These are phyloP conservation scores for Zangia roseola DNA, from an alignment of 768 basidiomycete species.

Conservation along the genomic window DNA sequence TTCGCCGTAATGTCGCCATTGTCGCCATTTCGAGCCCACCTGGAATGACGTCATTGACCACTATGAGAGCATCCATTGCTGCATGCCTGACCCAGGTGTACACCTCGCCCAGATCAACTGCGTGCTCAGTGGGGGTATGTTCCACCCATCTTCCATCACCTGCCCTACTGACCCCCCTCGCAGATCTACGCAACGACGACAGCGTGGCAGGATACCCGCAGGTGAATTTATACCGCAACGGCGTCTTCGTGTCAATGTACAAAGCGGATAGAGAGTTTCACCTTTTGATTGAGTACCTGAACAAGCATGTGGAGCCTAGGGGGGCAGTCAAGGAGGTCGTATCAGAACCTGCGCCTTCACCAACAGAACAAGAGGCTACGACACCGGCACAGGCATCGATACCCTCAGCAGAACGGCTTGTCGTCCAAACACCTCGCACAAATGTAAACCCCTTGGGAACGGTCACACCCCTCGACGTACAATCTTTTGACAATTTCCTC, in stretches of 20 bases:
- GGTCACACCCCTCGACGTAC: conserved; percentile 23
- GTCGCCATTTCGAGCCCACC: conserved; percentile 73
- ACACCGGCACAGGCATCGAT: conserved; percentile 6
- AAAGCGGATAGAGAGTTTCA: conserved; percentile 51
- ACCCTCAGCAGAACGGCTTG: conserved; percentile 1
- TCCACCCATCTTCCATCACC: too few species aligned
- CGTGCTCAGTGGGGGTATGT: conserved; percentile 70
- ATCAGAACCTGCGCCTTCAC: conserved; percentile 1
- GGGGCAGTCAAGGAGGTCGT: neutral
- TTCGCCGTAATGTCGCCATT: conserved; percentile 84
- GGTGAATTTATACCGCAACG: conserved; percentile 70
- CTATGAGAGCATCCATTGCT: conserved; percentile 43
- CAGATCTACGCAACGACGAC: conserved; percentile 81
- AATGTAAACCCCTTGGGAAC: conserved; percentile 26
- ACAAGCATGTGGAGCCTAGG: conserved; percentile 37
- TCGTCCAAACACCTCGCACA: conserved; percentile 14
- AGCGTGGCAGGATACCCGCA: conserved; percentile 71
- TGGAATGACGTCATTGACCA: conserved; percentile 70
- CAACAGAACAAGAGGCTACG: conserved; percentile 3
- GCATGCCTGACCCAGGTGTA: conserved; percentile 40
- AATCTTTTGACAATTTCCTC: conserved; percentile 41
- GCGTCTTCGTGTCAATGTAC: conserved; percentile 58
- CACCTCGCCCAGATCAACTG: conserved; percentile 84
- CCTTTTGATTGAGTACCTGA: conserved; percentile 55
- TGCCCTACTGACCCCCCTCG: neutral